These are phyloP conservation scores for Lichtheimia hyalospora DNA, from an alignment of 371 early-diverging fungal genomes.

Conservation along the genomic window DNA sequence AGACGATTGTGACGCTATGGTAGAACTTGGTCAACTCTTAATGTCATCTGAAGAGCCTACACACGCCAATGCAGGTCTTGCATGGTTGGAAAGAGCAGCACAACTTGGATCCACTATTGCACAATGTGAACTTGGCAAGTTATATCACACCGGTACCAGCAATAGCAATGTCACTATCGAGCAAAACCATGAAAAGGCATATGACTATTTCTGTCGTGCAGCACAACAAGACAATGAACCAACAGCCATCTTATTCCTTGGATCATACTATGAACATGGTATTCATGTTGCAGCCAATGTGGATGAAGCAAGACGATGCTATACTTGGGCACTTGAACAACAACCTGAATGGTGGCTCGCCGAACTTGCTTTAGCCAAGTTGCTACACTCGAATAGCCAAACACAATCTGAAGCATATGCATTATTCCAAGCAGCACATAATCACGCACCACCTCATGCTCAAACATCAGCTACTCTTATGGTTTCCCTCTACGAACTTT, in stretches of 20 bases:
- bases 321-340: conserved; percentile 28
- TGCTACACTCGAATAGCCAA: conserved; percentile 29
- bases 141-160: conserved; percentile 33
- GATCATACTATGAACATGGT: conserved; percentile 46
- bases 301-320: conserved; percentile 35
- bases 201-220: conserved; percentile 41
- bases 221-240: conserved; percentile 31
- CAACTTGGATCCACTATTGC: conserved; percentile 33
- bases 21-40: conserved; percentile 28
- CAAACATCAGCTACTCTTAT: conserved; percentile 20
- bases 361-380: conserved; percentile 36
- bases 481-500: conserved; percentile 10
- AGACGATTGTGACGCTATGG: conserved; percentile 37
- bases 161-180: conserved; percentile 4
- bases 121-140: conserved; percentile 39
- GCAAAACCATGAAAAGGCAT: conserved; percentile 46
- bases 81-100: conserved; percentile 35
- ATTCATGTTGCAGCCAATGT: conserved; percentile 40
- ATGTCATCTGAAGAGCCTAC: conserved; percentile 11
- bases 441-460: conserved; percentile 19
- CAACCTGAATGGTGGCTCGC: conserved; percentile 34
- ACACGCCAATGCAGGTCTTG: conserved; percentile 16
- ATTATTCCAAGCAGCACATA: conserved; percentile 19
- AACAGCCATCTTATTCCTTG: conserved; percentile 40
- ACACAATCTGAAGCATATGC: conserved; percentile 23